phyloP scores from a whole-genome alignment of 805 yeast species.

The Crinitomyces ghanaensis region DNA sequence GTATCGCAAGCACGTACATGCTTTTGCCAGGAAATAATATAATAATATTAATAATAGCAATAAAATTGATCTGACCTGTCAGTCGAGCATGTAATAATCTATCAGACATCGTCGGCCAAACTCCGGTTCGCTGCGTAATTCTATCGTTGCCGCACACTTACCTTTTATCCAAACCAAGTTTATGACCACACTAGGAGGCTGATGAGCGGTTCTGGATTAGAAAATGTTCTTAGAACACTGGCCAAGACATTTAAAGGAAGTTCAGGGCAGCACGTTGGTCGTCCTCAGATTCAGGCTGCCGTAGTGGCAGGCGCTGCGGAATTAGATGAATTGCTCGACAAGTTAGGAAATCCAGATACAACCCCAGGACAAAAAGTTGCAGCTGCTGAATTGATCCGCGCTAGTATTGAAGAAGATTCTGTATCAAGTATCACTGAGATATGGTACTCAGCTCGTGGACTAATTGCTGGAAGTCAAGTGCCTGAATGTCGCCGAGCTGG shows the following conservation, averaged over 20 bases:
- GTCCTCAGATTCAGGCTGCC: constrained; percentile 14
- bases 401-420: constrained; percentile 39
- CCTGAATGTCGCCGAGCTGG: constrained; percentile 36
- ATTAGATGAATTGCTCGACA: constrained; percentile 23
- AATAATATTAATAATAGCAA: too few relatives aligned
- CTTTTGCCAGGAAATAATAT: too few relatives aligned
- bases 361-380: constrained; percentile 26
- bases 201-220: constrained; percentile 13
- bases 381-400: constrained; percentile 41
- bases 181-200: too few relatives aligned
- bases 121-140: too few relatives aligned
- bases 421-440: constrained; percentile 56
- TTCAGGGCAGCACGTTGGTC: constrained; percentile 11
- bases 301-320: constrained; percentile 26
- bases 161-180: too few relatives aligned
- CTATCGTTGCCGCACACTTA: too few relatives aligned
- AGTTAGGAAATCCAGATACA: constrained; percentile 13
- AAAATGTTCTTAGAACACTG: constrained; percentile 22
- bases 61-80: too few relatives aligned
- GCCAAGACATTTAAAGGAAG: constrained; percentile 20
- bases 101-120: too few relatives aligned
- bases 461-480: constrained; percentile 32
- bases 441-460: constrained; percentile 57
- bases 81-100: too few relatives aligned
- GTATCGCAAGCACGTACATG: too few relatives aligned